Percentiles rank a stretch among this genome's conserved stretches.
phyloP scores from a whole-genome alignment of 2,329 filamentous ascomycete species.

The Phaeomoniella chlamydospora region DNA sequence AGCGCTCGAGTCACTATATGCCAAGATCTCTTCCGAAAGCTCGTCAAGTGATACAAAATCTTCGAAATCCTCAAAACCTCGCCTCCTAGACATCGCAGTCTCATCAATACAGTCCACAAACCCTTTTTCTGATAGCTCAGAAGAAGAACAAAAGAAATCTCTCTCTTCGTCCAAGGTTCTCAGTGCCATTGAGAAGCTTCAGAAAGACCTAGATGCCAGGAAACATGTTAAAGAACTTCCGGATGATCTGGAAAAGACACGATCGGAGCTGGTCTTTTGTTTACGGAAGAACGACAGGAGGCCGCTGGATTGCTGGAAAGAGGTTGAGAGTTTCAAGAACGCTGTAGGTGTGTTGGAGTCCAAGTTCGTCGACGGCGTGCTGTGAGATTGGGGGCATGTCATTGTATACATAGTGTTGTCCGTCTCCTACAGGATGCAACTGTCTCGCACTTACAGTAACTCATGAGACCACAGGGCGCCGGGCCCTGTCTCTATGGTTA shows the following conservation, averaged over 20 bases:
- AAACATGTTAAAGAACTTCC: slow-evolving; percentile 51
- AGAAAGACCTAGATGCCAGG: slow-evolving; percentile 43
- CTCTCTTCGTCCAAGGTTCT: neutral
- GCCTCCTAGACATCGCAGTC: neutral
- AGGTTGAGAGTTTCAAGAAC: slow-evolving; percentile 80
- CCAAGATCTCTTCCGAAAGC: slow-evolving; percentile 32
- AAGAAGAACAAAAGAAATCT: neutral
- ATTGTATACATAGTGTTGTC: no score
- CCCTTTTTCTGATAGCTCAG: no score
- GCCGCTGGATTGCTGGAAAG: slow-evolving; percentile 86
- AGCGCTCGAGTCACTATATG: slow-evolving; percentile 53
- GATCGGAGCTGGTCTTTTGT: slow-evolving; percentile 64
- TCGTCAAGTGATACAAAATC: slow-evolving; percentile 9
- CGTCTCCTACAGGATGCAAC: no score
- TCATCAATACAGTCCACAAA: neutral
- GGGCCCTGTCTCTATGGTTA: no score
- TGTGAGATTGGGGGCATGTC: slow-evolving; percentile 22
- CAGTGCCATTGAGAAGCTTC: slow-evolving; percentile 6
- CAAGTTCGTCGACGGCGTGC: slow-evolving; percentile 73
- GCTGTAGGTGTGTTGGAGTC: slow-evolving; percentile 79
- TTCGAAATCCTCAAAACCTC: slow-evolving; percentile 10
- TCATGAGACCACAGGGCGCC: no score
- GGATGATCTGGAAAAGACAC: slow-evolving; percentile 57
- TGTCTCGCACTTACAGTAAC: no score
- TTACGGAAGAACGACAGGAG: slow-evolving; percentile 71